Evolutionary conservation across 768 basidiomycete genomes (phyloP).

Genomic region (Hypholoma sublateritium): DNA sequence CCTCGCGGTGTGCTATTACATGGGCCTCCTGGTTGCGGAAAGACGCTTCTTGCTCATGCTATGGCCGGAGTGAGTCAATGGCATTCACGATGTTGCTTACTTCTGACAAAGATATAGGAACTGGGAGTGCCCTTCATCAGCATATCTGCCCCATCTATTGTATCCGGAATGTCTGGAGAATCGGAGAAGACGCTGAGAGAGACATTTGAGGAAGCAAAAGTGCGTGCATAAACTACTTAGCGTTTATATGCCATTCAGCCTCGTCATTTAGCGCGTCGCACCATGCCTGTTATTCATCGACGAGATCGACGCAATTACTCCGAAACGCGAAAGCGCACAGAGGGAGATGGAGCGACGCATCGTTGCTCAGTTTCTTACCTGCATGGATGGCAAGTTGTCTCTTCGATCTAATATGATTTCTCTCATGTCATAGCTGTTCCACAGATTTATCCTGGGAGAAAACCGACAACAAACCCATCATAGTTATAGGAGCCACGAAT

Average conservation of each 20-base stretch:
- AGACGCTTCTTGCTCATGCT: constrained; percentile 91
- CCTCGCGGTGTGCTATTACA: constrained; percentile 91
- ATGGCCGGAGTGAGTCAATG: constrained; percentile 78
- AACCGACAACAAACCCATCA: constrained; percentile 87
- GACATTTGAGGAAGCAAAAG: constrained; percentile 97
- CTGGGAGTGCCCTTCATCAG: constrained; percentile 90
- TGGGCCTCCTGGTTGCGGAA: constrained; percentile 97
- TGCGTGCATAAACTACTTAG: constrained; percentile 25
- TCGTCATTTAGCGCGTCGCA: constrained; percentile 63
- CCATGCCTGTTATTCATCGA: constrained; percentile 96
- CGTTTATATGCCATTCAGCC: not conserved
- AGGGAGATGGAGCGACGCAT: constrained; percentile 98
- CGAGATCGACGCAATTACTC: constrained; percentile 97
- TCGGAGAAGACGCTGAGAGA: constrained; percentile 95
- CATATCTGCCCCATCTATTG: constrained; percentile 93
- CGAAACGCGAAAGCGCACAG: constrained; percentile 96
- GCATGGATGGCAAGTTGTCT: constrained; percentile 85
- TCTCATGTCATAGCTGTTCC: not conserved
- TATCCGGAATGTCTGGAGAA: constrained; percentile 98
- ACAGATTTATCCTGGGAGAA: constrained; percentile 95
- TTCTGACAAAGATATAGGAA: constrained; percentile 38
- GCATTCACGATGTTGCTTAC: not conserved
- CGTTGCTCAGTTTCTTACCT: constrained; percentile 95
- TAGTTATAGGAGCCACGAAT: constrained; percentile 97
- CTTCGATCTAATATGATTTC: not conserved